Evolutionary conservation across 2,329 filamentous ascomycete genomes (phyloP).

Genomic region (Ophiobolus disseminans): DNA sequence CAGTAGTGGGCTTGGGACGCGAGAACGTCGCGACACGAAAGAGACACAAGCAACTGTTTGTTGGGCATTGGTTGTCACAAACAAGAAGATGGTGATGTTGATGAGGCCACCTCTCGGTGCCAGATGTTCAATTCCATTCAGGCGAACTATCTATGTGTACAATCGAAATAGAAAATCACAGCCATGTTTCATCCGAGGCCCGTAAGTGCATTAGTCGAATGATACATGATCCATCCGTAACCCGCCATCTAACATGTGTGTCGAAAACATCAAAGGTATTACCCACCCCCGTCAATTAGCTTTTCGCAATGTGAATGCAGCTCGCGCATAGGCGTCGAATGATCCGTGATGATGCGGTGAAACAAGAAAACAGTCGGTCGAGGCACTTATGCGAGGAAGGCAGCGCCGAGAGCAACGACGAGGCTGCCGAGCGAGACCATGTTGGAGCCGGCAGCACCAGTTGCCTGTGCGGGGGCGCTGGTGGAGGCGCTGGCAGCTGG

Average conservation of each 20-base stretch:
- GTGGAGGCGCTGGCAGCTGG: slow-evolving; percentile 13
- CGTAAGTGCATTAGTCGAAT: neutral
- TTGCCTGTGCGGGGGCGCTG: slow-evolving; percentile 18
- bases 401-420: slow-evolving; percentile 35
- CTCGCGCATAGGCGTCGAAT: neutral
- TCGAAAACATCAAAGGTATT: neutral
- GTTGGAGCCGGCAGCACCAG: slow-evolving; percentile 36
- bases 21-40: too few species aligned
- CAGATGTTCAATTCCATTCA: neutral
- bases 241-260: slow-evolving; percentile 1
- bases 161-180: too few species aligned
- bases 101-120: neutral
- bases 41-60: neutral
- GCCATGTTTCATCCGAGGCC: too few species aligned
- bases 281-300: neutral
- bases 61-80: neutral
- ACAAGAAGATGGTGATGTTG: neutral
- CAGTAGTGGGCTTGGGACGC: too few species aligned
- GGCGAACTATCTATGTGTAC: slow-evolving; percentile 2
- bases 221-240: slow-evolving; percentile 1
- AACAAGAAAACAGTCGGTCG: neutral
- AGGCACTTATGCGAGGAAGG: slow-evolving; percentile 37
- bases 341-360: neutral
- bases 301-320: neutral
- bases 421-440: slow-evolving; percentile 40